Evolutionary conservation across 2,329 filamentous ascomycete genomes (phyloP).

Genomic region (Fusarium pseudonygamai): DNA sequence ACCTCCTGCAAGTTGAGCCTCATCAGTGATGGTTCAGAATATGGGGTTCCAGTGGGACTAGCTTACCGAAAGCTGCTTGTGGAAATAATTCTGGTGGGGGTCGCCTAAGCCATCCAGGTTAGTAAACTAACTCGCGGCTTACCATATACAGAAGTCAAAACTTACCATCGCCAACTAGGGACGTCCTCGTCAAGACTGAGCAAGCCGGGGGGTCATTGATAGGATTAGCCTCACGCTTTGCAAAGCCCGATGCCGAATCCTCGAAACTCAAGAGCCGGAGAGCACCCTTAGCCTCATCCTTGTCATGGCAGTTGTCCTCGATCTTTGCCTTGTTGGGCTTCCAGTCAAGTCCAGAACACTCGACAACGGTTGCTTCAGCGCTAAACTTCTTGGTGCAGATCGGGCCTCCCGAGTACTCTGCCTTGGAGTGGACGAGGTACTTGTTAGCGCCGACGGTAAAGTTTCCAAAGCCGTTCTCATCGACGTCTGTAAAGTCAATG

Average conservation of each 20-base stretch:
- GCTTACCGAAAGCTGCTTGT: not conserved
- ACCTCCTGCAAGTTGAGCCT: not conserved
- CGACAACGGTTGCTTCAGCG: not conserved
- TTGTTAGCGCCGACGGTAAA: not conserved
- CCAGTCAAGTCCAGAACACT: not conserved
- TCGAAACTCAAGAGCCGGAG: not conserved
- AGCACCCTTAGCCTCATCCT: not conserved
- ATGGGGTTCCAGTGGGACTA: not conserved
- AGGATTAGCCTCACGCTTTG: not conserved
- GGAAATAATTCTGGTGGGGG: constrained; percentile 2
- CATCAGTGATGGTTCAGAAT: not conserved
- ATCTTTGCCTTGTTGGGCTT: not conserved
- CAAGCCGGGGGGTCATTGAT: not conserved
- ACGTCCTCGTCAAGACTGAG: not conserved
- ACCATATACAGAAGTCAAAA: rapidly evolving
- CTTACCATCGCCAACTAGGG: not conserved
- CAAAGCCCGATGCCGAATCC: not conserved
- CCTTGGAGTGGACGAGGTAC: not conserved
- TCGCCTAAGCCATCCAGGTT: not conserved
- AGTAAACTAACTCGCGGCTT: not conserved
- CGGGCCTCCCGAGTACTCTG: not conserved
- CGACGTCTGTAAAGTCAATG: not conserved
- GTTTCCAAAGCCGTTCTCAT: constrained; percentile 1
- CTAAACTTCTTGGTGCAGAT: not conserved
- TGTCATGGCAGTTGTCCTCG: not conserved